These are phyloP conservation scores for Carex cristatella DNA, from an alignment of 176 grass and related monocot genomes.

Conservation along the genomic window DNA sequence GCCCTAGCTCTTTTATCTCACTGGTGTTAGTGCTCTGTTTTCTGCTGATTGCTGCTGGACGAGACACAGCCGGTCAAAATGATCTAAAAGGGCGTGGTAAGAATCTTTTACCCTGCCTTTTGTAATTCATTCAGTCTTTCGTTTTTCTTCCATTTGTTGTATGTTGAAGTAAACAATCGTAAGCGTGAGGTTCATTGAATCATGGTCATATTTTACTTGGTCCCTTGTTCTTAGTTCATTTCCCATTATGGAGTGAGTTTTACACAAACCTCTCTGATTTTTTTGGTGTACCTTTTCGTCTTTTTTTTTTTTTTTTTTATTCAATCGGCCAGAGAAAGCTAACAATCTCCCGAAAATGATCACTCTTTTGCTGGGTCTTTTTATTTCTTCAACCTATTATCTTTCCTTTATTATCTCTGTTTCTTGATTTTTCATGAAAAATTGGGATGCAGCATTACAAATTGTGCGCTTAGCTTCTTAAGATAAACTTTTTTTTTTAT, in stretches of 20 bases:
- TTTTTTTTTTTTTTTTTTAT: background rate
- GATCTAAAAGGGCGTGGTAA: conserved; percentile 23
- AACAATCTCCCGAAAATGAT: background rate
- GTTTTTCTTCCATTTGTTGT: background rate
- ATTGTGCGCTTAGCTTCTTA: background rate
- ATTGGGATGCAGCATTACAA: background rate
- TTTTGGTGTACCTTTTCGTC: background rate
- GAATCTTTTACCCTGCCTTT: background rate
- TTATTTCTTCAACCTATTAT: background rate
- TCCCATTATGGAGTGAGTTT: background rate
- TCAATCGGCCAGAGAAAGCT: background rate
- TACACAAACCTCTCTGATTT: background rate
- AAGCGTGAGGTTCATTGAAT: background rate
- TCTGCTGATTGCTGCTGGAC: background rate
- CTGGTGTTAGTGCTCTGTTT: background rate
- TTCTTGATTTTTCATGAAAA: background rate
- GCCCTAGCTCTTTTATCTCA: background rate
- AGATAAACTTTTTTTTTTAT: background rate
- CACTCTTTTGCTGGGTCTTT: background rate
- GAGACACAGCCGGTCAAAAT: conserved; percentile 1
- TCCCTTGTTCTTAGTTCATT: background rate
- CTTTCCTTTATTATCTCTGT: no score
- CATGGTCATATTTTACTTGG: background rate
- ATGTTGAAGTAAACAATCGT: background rate
- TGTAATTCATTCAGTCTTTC: background rate